Evolutionary conservation across 1,284 basidiomycete species (phyloP), one percentile per base, ranked within the genome.

Genomic region (Trametes pubescens): DNA sequence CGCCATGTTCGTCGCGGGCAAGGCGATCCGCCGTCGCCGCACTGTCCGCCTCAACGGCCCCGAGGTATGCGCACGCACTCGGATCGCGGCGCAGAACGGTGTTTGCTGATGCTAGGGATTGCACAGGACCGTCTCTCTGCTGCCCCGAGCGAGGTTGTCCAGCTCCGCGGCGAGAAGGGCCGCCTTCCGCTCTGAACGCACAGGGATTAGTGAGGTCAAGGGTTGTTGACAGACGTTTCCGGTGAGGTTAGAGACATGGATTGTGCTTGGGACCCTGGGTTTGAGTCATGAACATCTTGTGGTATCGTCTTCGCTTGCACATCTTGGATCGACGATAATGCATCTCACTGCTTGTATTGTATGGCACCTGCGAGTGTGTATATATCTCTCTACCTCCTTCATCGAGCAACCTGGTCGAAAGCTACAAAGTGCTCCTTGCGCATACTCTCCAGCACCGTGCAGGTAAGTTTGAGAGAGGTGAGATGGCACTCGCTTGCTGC

Each of bases 11-110:
- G 52, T 72, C 65, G 69, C 81, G 52, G 74, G 80, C 55, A 78
- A 77, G 71, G 62, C 59, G 46, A 78, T 80, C 55, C 76, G 71
- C 77, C 81, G 71, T 76, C 68, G 69, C 59, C 70, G 79, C 59
- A 75, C 81, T 57, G 77, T 86, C 69, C 83, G 79, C 71, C 81
- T 88, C 57, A 76, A 75, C 62, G 86, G 86, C 71, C 81, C 85
- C 67, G 87, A 88, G 83, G 86, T 87, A 34, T 29, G 46, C 11
- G 21, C 22, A 14, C 37, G 21, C 13, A 14, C 24, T 34, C 18
- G 40, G 26, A 14, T 16, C 13, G 26, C 10, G 22, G 22, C n/a
- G 43, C 49, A 11, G 43, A 26, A 16, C 6, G 21, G 32, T 32
- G 47, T 35, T 29, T 44, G 38, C 56, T 61, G 43, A 55, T 24